Evolutionary conservation across 345 rosid species (phyloP).

Genomic region (Mallotus nudiflorus): DNA sequence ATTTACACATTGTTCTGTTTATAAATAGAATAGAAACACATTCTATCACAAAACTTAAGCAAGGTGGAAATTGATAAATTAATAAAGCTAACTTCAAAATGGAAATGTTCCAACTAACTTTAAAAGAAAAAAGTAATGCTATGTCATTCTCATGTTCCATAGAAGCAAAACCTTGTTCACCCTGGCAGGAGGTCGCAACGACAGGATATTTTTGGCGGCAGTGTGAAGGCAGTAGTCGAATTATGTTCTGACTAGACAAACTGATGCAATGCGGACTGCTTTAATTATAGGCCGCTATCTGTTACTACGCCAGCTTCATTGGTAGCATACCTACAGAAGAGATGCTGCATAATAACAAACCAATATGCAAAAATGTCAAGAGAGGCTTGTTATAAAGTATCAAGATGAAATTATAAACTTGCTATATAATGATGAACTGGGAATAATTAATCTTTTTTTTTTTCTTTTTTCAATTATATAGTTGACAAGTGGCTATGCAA

Average conservation of each 20-base stretch:
- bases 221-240: conserved; percentile 8
- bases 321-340: conserved; percentile 4
- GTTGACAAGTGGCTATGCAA: background rate
- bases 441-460: too few species aligned
- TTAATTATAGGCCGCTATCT: background rate
- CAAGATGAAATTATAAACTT: background rate
- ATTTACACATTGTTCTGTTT: conserved; percentile 34
- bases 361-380: background rate
- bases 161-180: conserved; percentile 23
- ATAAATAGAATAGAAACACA: conserved; percentile 19
- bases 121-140: background rate
- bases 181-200: background rate
- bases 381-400: background rate
- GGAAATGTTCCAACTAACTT: conserved; percentile 22
- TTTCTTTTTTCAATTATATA: too few species aligned
- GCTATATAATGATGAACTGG: background rate
- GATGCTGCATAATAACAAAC: conserved; percentile 21
- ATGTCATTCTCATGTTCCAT: conserved; percentile 3
- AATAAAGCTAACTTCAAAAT: conserved; percentile 25
- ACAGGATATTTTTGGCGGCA: conserved; percentile 2
- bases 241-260: background rate
- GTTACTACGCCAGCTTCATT: conserved; percentile 14
- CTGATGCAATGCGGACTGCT: conserved; percentile 1
- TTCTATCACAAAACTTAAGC: conserved; percentile 20
- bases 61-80: conserved; percentile 10